phyloP scores from a whole-genome alignment of 2,329 filamentous ascomycete genomes.

The Ramularia endophylla region DNA sequence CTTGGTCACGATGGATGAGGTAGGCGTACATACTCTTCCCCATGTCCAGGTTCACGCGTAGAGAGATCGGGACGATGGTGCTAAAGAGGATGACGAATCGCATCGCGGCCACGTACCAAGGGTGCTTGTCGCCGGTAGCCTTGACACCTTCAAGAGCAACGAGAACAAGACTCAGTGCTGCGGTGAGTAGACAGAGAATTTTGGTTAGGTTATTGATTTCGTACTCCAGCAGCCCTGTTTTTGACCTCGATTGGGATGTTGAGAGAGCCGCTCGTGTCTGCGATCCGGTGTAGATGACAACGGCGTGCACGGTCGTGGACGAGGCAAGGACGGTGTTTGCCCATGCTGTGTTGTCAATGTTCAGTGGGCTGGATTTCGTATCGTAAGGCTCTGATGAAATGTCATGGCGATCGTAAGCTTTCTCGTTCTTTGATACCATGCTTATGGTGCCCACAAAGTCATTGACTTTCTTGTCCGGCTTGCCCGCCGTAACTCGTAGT shows the following conservation, averaged over 20 bases:
- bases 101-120: slow-evolving; percentile 96
- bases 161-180: slow-evolving; percentile 78
- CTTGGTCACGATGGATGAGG: slow-evolving; percentile 87
- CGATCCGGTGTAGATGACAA: slow-evolving; percentile 89
- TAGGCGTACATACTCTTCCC: slow-evolving; percentile 94
- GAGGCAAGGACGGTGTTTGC: slow-evolving; percentile 96
- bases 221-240: slow-evolving; percentile 86
- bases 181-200: slow-evolving; percentile 83
- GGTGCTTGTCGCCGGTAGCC: slow-evolving; percentile 46
- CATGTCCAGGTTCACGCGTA: slow-evolving; percentile 94
- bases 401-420: slow-evolving; percentile 40
- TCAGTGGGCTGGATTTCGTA: slow-evolving; percentile 59
- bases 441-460: slow-evolving; percentile 90
- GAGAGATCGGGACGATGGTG: slow-evolving; percentile 96
- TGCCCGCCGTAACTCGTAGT: slow-evolving; percentile 69
- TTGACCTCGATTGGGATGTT: slow-evolving; percentile 84
- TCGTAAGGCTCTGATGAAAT: slow-evolving; percentile 3
- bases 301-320: slow-evolving; percentile 79
- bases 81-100: slow-evolving; percentile 97
- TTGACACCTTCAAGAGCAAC: slow-evolving; percentile 82
- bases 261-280: slow-evolving; percentile 93
- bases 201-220: slow-evolving; percentile 98
- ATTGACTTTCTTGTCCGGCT: slow-evolving; percentile 90
- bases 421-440: slow-evolving; percentile 52
- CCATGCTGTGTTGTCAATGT: slow-evolving; percentile 98